Evolutionary conservation across 768 basidiomycete genomes (phyloP).

Genomic region (Tylopilus intermedius): DNA sequence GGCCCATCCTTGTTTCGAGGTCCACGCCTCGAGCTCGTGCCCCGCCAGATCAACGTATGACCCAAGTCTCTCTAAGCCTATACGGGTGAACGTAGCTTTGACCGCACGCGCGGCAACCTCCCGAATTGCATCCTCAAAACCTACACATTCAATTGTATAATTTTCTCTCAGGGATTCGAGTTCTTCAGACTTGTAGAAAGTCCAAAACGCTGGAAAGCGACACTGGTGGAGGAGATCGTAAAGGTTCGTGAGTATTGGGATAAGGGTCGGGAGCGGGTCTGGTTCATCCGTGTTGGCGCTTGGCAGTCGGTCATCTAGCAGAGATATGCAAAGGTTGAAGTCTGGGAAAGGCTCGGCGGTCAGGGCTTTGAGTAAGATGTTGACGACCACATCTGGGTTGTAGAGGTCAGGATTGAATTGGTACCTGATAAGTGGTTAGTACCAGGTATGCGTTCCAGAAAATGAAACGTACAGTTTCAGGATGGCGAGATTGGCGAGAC

Average conservation of each 20-base stretch:
- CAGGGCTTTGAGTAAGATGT: constrained; percentile 90
- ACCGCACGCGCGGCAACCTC: constrained; percentile 75
- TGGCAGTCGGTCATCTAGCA: constrained; percentile 72
- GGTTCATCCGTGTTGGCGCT: constrained; percentile 65
- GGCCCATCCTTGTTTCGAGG: constrained; percentile 64
- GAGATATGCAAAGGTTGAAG: constrained; percentile 89
- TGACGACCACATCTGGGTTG: constrained; percentile 89
- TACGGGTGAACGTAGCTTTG: constrained; percentile 71
- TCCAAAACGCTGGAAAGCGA: constrained; percentile 86
- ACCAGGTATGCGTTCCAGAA: neutral
- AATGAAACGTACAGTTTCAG: constrained; percentile 67
- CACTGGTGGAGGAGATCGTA: constrained; percentile 74
- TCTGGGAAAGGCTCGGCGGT: constrained; percentile 84
- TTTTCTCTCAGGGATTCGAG: constrained; percentile 75
- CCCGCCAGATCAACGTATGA: constrained; percentile 71
- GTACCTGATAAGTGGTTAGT: constrained; percentile 50
- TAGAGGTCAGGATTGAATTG: constrained; percentile 94
- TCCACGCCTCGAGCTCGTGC: constrained; percentile 52
- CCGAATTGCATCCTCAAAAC: constrained; percentile 80
- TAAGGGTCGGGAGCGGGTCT: constrained; percentile 69
- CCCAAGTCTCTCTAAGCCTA: constrained; percentile 60
- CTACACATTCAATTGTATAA: constrained; percentile 77
- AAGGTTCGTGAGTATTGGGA: constrained; percentile 64
- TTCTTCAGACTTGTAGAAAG: constrained; percentile 61
- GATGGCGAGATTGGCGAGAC: constrained; percentile 91